Conservation (phyloP, 805 yeast genomes). For the Suhomyces vadensis region DNA sequence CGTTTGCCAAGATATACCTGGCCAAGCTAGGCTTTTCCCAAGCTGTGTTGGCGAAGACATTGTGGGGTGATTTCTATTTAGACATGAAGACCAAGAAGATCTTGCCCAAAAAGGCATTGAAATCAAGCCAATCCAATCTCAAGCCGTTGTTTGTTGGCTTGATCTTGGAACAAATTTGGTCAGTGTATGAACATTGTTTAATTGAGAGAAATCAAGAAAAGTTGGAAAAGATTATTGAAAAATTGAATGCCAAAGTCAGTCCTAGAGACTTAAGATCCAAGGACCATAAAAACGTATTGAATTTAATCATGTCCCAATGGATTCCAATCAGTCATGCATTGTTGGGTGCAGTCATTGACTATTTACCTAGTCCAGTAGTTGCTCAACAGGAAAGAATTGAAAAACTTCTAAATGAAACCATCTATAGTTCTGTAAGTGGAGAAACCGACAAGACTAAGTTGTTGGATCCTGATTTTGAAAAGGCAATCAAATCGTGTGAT, state of each 20-base stretch:
- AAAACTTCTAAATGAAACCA: slow-evolving; percentile 50
- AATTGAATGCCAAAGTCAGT: slow-evolving; percentile 64
- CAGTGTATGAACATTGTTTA: slow-evolving; percentile 72
- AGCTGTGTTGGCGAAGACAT: slow-evolving; percentile 73
- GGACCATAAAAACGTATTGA: slow-evolving; percentile 65
- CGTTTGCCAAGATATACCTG: slow-evolving; percentile 84
- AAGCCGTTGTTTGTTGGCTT: slow-evolving; percentile 87
- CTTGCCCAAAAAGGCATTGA: slow-evolving; percentile 61
- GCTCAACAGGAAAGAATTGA: slow-evolving; percentile 78
- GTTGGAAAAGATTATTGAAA: slow-evolving; percentile 69
- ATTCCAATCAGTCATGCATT: slow-evolving; percentile 87
- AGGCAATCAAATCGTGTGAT: slow-evolving; percentile 68
- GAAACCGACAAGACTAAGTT: slow-evolving; percentile 28
- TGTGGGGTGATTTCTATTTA: slow-evolving; percentile 93
- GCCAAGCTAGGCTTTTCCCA: slow-evolving; percentile 82
- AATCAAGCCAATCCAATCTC: slow-evolving; percentile 48
- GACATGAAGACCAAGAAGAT: slow-evolving; percentile 90
- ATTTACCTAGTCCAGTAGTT: slow-evolving; percentile 75
- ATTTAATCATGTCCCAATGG: slow-evolving; percentile 86
- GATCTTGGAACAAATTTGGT: slow-evolving; percentile 90
- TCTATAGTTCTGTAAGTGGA: slow-evolving; percentile 49
- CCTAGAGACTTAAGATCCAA: slow-evolving; percentile 81
- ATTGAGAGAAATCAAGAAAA: slow-evolving; percentile 66
- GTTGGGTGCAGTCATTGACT: slow-evolving; percentile 78
- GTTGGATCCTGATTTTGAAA: slow-evolving; percentile 49